Evolutionary conservation across 2,329 filamentous ascomycete genomes (phyloP), one percentile per base, ranked within the genome.

Genomic region (Fusarium transvaalense): DNA sequence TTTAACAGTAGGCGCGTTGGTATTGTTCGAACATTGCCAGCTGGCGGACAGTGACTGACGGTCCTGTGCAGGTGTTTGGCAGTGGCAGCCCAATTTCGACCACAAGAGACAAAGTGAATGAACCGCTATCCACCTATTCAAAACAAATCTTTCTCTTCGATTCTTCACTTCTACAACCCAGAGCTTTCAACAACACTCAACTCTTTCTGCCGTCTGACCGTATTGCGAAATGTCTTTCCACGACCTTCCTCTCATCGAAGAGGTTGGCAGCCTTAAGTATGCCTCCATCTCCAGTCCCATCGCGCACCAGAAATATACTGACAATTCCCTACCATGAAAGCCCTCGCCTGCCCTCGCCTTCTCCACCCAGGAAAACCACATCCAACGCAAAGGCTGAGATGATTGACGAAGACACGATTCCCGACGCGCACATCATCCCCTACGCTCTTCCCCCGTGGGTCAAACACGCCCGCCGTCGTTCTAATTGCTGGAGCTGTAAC

Each of bases 161-260:
- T 13, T 13, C 5, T 14, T 31, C 7, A 19, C 13, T 6, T 31
- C 4, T 42, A 5, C 6, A 45, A 31, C n/a, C 27, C 31, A 4
- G 10, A 6, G 12, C n/a, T 31, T 31, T 19, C 25, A 19, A 19
- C 5, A 10, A 15, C 17, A 29, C 8, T 4, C 42, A 13, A 29
- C 3, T 9, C 10, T n/a, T 6, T 25, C 4, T n/a, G 10, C 10
- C 14, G 6, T 25, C 9, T 10, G 0, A 6, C 1, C 5, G n/a
- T 17, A n/a, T 8, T 3, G 4, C 27, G n/a, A 19, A 5, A 45
- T 45, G 42, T 29, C 27, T 6, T n/a, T 10, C n/a, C 27, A 10
- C 27, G n/a, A 45, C 7, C 42, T 31, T 15, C 42, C 42, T 27
- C 27, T 45, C 27, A 14, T 45, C 7, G 12, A 19, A 31, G 42